These are phyloP conservation scores for Lobosporangium transversale DNA, from an alignment of 192 early-diverging fungal genomes.

Conservation along the genomic window DNA sequence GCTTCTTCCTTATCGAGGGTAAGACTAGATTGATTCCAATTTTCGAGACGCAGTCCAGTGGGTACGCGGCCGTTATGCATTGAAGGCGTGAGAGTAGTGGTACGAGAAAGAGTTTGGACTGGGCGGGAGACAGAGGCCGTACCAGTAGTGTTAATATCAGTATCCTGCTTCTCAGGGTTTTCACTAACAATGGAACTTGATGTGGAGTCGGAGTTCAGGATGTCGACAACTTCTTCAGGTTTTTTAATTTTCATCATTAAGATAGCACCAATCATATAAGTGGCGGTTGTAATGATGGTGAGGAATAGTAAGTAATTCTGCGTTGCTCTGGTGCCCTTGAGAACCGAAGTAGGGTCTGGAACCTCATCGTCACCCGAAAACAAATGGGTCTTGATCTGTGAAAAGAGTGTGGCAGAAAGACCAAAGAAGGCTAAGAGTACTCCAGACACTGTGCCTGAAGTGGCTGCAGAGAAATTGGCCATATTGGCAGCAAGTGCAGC, in stretches of 20 bases:
- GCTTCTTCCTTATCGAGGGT: conserved; percentile 31
- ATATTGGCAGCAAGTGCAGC: conserved; percentile 52
- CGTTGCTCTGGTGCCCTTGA: conserved; percentile 39
- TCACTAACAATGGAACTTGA: too few relatives aligned
- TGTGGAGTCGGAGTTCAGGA: not conserved
- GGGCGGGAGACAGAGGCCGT: not conserved
- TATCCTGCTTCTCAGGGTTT: conserved; percentile 9
- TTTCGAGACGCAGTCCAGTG: conserved; percentile 1
- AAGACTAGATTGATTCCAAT: conserved; percentile 35
- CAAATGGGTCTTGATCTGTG: conserved; percentile 47
- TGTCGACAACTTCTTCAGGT: conserved; percentile 11
- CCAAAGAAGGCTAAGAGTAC: conserved; percentile 51
- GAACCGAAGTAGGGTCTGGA: not conserved
- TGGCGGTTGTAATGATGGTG: conserved; percentile 45
- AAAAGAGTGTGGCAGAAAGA: conserved; percentile 48
- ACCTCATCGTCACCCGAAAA: conserved; percentile 38
- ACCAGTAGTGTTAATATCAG: not conserved
- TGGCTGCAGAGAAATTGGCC: conserved; percentile 49
- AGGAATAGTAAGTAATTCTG: conserved; percentile 45
- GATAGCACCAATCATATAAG: conserved; percentile 39
- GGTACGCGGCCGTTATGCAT: conserved; percentile 24
- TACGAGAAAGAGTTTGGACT: conserved; percentile 27
- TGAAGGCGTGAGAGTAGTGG: conserved; percentile 42
- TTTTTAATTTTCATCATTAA: conserved; percentile 50
- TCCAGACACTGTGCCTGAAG: conserved; percentile 49